Conservation (phyloP, 2,329 filamentous ascomycete genomes). For the Geoglossum cookeanum region DNA sequence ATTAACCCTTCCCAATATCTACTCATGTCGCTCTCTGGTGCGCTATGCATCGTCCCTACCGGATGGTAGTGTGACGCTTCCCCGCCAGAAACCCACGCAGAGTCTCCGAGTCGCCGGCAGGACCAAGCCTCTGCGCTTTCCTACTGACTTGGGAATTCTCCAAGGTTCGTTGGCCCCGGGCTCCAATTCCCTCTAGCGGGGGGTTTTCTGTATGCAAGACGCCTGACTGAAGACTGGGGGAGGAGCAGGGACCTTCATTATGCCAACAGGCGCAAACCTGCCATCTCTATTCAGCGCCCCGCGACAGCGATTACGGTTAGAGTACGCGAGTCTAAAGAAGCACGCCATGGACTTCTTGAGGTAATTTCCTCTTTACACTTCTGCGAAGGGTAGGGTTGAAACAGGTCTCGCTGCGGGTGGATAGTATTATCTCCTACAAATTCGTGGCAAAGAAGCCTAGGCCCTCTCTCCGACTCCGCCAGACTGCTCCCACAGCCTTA, state of each 20-base stretch:
- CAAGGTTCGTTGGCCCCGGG: slow-evolving; percentile 4
- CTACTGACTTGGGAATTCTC: slow-evolving; percentile 9
- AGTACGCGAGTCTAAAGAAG: slow-evolving; percentile 12
- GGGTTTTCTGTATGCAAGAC: neutral
- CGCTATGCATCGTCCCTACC: slow-evolving; percentile 3
- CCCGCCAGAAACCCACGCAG: neutral
- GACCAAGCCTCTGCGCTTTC: neutral
- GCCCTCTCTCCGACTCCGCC: slow-evolving; percentile 25
- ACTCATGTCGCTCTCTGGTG: neutral
- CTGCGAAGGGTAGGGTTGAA: neutral
- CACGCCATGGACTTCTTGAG: slow-evolving; percentile 11
- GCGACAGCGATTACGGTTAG: slow-evolving; percentile 12
- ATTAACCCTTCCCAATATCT: neutral
- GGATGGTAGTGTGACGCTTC: slow-evolving; percentile 12
- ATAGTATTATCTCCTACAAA: slow-evolving; percentile 8
- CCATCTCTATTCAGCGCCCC: slow-evolving; percentile 14
- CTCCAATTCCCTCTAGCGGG: neutral
- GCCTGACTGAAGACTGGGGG: neutral
- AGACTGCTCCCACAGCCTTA: slow-evolving; percentile 33
- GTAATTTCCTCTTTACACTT: slow-evolving; percentile 2
- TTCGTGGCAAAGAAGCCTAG: slow-evolving; percentile 14
- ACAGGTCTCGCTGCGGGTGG: neutral
- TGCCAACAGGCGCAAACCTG: slow-evolving; percentile 15
- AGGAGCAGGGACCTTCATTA: slow-evolving; percentile 19
- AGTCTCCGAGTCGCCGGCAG: slow-evolving; percentile 2